Evolutionary conservation across 768 basidiomycete species (phyloP).

Genomic region (Crucibulum laeve): DNA sequence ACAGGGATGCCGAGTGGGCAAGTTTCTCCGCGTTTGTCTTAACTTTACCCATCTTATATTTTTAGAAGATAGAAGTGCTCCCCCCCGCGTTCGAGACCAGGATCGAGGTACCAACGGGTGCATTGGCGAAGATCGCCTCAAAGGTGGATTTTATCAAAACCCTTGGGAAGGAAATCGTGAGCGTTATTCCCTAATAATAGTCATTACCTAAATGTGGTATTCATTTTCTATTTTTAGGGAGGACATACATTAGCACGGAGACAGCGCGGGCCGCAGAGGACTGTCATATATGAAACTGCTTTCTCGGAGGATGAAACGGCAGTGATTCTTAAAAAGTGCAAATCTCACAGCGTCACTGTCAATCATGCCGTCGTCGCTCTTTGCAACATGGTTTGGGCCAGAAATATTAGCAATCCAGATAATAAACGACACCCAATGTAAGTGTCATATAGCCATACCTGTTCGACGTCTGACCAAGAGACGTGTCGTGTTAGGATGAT

Average conservation of each 20-base stretch:
- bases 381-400: constrained; percentile 55
- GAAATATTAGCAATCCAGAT: constrained; percentile 14
- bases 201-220: background rate
- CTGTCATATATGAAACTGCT: constrained; percentile 23
- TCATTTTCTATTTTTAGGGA: constrained; percentile 39
- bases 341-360: constrained; percentile 54
- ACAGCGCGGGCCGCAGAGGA: constrained; percentile 29
- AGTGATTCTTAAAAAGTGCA: constrained; percentile 52
- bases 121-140: constrained; percentile 30
- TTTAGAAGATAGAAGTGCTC: constrained; percentile 6
- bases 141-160: constrained; percentile 43
- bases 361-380: constrained; percentile 57
- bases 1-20: constrained; percentile 11
- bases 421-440: constrained; percentile 2
- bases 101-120: constrained; percentile 11
- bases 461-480: background rate
- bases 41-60: background rate
- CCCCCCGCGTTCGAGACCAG: constrained; percentile 23
- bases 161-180: constrained; percentile 41
- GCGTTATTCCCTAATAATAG: constrained; percentile 6
- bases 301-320: constrained; percentile 29
- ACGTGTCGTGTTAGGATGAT: constrained; percentile 39
- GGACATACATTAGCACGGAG: constrained; percentile 50
- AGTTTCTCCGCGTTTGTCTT: background rate
- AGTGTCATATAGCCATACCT: background rate